A percentile compares a stretch with the other conserved stretches of the same genome.
Evolutionary conservation across 192 early-diverging fungal genomes (phyloP).

Genomic region (Geranomyces michiganensis): DNA sequence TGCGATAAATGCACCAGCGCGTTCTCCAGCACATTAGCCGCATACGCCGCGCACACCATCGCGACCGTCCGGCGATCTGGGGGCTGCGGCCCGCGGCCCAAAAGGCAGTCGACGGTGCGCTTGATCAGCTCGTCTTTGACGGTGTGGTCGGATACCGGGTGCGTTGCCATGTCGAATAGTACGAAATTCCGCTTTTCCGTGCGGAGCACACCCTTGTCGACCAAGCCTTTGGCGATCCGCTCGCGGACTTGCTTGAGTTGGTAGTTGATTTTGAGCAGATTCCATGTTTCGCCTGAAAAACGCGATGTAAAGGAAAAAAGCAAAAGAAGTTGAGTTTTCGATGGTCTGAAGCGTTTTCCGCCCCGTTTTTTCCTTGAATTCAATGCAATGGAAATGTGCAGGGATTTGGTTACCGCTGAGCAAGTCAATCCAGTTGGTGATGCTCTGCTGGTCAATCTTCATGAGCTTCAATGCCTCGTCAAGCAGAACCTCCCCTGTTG

Average conservation of each 20-base stretch:
- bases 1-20: conserved; percentile 82
- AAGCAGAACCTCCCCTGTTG: conserved; percentile 92
- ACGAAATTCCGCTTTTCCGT: conserved; percentile 97
- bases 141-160: conserved; percentile 86
- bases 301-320: background rate
- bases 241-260: conserved; percentile 98
- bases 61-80: conserved; percentile 74
- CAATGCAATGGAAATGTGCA: background rate
- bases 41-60: conserved; percentile 93
- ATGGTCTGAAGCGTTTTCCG: background rate
- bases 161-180: conserved; percentile 97
- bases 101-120: conserved; percentile 76
- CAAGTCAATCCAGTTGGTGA: conserved; percentile 94
- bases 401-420: conserved; percentile 77
- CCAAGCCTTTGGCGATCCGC: conserved; percentile 92
- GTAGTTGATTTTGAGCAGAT: conserved; percentile 93
- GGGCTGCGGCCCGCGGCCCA: conserved; percentile 65
- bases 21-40: conserved; percentile 97
- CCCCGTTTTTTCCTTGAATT: background rate
- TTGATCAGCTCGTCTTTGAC: conserved; percentile 89
- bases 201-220: conserved; percentile 96
- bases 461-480: conserved; percentile 94
- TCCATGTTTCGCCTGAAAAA: conserved; percentile 94
- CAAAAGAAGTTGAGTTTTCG: background rate
- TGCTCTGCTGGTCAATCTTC: conserved; percentile 81